Base-by-base conservation (phyloP, 2,329 filamentous ascomycete genomes). In the Furcasterigmium furcatum region DNA sequence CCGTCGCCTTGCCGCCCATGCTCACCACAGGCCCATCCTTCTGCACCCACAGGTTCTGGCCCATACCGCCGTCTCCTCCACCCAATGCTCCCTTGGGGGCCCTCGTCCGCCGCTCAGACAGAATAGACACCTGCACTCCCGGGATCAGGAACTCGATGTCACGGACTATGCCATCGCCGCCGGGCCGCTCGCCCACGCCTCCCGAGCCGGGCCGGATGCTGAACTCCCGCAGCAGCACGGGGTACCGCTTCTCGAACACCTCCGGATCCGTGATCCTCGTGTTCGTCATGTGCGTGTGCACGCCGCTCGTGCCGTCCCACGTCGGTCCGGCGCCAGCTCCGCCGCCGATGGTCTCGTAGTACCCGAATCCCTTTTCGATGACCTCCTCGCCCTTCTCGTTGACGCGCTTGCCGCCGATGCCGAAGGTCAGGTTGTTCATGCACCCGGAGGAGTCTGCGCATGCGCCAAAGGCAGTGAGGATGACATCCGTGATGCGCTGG, bases 381-480 rank as follows among this genome's bases (percentile, higher is more conserved):
- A 76, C 74, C 45, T 79, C 74, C 4, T 42, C 45, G 5, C 75
- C 73, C 1, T 55, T 48, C 12, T 65, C 55, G 49, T 86, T 84
- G n/a, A n/a, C n/a, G n/a, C n/a, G n/a, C n/a, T n/a, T n/a, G 38
- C 87, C 87, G 45, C 87, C 86, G 56, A 88, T 89, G 50, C 87
- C 88, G 58, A 94, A 94, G 0, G 88, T 92, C 6, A 94, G 75
- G 62, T 92, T 92, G 66, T 94, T 94, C 63, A 84, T 88, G 65
- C 88, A 86, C 41, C 89, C 89, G 59, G 94, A 88, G 18, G 75
- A 82, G 30, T 88, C 89, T 5, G 88, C 88, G 54, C 86, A 91
- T 9, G 88, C 88, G 47, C 78, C 73, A 73, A 94, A 94, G 2
- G 88, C 88, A 54, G 84, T 86, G 50, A 95, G 76, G 5, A 95